A percentile compares a stretch with the other conserved stretches of the same genome.
phyloP scores from a whole-genome alignment of 495 filamentous ascomycete genomes.

The Bryoglossum gracile region DNA sequence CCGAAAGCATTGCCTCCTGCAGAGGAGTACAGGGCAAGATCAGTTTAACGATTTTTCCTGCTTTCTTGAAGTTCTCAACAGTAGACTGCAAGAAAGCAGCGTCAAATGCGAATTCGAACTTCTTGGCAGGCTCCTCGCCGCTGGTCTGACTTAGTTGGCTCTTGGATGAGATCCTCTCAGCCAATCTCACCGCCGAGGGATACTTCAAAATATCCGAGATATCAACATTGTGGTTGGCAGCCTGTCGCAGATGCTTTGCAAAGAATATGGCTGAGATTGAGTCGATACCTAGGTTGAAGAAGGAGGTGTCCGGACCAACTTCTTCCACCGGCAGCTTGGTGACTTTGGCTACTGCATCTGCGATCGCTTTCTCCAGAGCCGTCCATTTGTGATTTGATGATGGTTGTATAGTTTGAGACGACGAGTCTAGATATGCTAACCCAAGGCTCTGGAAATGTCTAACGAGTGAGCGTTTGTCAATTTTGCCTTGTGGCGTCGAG shows the following conservation, averaged over 20 bases:
- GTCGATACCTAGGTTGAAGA: constrained; percentile 65
- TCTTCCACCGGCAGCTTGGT: constrained; percentile 34
- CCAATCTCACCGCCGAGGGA: constrained; percentile 50
- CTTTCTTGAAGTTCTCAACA: constrained; percentile 25
- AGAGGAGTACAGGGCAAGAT: constrained; percentile 74
- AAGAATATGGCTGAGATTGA: constrained; percentile 73
- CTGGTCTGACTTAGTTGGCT: neutral
- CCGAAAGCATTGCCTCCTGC: constrained; percentile 69
- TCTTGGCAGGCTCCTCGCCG: neutral
- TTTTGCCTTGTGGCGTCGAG: constrained; percentile 55
- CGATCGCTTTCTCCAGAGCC: constrained; percentile 37
- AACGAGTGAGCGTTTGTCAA: constrained; percentile 44
- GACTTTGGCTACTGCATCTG: constrained; percentile 42
- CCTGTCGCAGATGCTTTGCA: constrained; percentile 41
- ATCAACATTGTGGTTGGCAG: constrained; percentile 37
- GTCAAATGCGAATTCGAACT: constrained; percentile 30
- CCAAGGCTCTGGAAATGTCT: constrained; percentile 22
- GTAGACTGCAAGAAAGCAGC: constrained; percentile 29
- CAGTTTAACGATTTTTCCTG: constrained; percentile 35
- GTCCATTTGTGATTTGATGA: constrained; percentile 30
- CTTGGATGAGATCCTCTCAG: constrained; percentile 5
- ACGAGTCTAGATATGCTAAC: constrained; percentile 12
- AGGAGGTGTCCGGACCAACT: constrained; percentile 43
- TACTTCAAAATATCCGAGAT: constrained; percentile 59
- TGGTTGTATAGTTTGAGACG: constrained; percentile 18